Percentiles rank a stretch among this genome's conserved stretches.
Conservation (phyloP, 2,329 filamentous ascomycete species). For the Aspergillus brunneoviolaceus region DNA sequence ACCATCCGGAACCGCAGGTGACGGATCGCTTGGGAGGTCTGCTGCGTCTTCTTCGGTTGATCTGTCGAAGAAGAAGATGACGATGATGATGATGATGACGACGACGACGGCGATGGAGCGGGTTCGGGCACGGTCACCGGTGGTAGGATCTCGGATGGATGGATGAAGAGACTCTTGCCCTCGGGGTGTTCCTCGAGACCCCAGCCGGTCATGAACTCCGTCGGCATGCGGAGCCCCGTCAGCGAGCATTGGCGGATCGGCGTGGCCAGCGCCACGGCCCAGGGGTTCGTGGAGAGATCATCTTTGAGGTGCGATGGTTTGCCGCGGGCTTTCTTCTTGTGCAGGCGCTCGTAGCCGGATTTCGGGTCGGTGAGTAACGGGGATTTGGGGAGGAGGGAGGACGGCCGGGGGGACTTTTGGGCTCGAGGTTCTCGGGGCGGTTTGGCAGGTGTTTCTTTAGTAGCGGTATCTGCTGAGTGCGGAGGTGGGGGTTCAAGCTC, state of each 20-base stretch:
- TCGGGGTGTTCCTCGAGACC: slow-evolving; percentile 34
- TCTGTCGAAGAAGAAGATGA: not conserved
- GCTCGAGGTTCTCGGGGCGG: not conserved
- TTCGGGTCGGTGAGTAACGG: slow-evolving; percentile 31
- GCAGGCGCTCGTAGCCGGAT: slow-evolving; percentile 18
- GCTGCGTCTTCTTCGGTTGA: too few species aligned
- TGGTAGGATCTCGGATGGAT: not conserved
- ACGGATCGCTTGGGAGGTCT: not conserved
- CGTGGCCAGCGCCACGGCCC: slow-evolving; percentile 42
- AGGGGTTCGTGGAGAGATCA: slow-evolving; percentile 39
- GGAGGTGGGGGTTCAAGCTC: slow-evolving; percentile 10
- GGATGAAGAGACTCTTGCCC: slow-evolving; percentile 28
- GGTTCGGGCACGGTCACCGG: slow-evolving; percentile 26
- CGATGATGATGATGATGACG: not conserved
- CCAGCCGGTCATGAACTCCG: slow-evolving; percentile 35
- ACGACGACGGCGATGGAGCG: slow-evolving; percentile 33
- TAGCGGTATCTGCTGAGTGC: not conserved
- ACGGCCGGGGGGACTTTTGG: slow-evolving; percentile 21
- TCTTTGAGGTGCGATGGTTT: slow-evolving; percentile 25
- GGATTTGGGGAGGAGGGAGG: slow-evolving; percentile 37
- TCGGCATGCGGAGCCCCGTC: slow-evolving; percentile 36
- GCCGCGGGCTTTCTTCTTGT: slow-evolving; percentile 30
- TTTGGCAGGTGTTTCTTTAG: not conserved
- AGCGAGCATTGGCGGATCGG: slow-evolving; percentile 35
- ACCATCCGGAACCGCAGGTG: slow-evolving; percentile 29